These are phyloP conservation scores for Polyporus arcularius DNA, from an alignment of 768 basidiomycete species.

Conservation along the genomic window DNA sequence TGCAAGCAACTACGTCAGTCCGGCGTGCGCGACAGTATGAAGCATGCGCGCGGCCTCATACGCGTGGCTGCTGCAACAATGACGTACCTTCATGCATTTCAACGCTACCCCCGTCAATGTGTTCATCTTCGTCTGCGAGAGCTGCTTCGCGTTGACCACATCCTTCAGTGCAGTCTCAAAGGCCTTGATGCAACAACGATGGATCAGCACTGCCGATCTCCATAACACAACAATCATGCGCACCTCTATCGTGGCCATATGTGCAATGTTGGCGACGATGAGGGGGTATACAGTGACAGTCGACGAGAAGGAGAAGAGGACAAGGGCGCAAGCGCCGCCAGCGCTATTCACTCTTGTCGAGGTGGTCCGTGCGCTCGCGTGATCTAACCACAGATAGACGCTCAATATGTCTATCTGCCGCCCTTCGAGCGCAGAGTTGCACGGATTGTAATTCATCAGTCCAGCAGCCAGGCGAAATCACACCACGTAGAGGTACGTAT, in stretches of 20 bases:
- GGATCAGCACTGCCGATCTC: not conserved
- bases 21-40: not conserved
- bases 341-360: slow-evolving; percentile 12
- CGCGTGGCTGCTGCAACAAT: not conserved
- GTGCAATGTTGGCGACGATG: not conserved
- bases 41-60: not conserved
- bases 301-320: not conserved
- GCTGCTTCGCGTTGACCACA: slow-evolving; percentile 76
- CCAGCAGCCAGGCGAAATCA: too few species aligned
- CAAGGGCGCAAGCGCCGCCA: not conserved
- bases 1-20: not conserved
- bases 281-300: not conserved
- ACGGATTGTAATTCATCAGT: not conserved
- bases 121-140: slow-evolving; percentile 86
- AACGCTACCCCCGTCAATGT: slow-evolving; percentile 75
- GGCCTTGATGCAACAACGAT: slow-evolving; percentile 46
- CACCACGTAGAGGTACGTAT: not conserved
- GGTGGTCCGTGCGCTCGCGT: slow-evolving; percentile 25
- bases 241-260: too few species aligned
- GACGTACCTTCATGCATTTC: slow-evolving; percentile 73
- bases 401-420: not conserved
- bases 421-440: not conserved
- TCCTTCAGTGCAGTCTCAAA: slow-evolving; percentile 83
- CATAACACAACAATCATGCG: too few species aligned
- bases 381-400: not conserved